Percentiles rank a stretch among this genome's conserved stretches.
Conservation (phyloP, 371 early-diverging fungal genomes). For the Mucor piriformis region DNA sequence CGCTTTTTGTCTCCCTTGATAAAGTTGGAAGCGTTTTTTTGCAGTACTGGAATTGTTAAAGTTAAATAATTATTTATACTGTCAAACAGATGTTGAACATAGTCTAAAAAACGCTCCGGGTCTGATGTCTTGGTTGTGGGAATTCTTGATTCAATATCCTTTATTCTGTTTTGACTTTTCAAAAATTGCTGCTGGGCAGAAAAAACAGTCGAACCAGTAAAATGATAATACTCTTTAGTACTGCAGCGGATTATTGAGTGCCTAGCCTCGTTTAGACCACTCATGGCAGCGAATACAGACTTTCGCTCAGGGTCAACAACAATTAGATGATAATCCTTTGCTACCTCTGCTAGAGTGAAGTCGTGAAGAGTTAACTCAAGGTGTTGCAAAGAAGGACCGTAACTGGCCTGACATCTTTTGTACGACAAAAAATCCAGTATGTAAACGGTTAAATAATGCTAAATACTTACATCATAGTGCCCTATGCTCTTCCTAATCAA, state of each 20-base stretch:
- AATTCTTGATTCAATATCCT: background rate
- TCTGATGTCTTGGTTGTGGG: background rate
- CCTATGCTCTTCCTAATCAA: too few relatives aligned
- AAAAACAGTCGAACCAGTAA: background rate
- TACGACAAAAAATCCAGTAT: conserved; percentile 1
- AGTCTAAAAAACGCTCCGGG: background rate
- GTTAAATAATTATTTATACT: background rate
- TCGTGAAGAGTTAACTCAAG: background rate
- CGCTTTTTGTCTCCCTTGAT: too few relatives aligned
- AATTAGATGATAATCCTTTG: background rate
- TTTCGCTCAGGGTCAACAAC: background rate
- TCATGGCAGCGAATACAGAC: background rate
- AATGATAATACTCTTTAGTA: background rate
- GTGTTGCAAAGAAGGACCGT: background rate
- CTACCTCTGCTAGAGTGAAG: background rate
- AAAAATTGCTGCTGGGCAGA: background rate
- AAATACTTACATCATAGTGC: too few relatives aligned
- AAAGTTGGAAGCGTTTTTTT: background rate
- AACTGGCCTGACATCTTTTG: background rate
- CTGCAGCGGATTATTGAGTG: background rate
- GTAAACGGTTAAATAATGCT: too few relatives aligned
- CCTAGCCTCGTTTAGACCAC: background rate
- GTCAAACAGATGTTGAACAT: background rate
- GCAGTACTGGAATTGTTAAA: background rate
- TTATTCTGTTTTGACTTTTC: background rate